A percentile compares a stretch with the other conserved stretches of the same genome.
Evolutionary conservation across 2,329 filamentous ascomycete species (phyloP).

Genomic region (Fusarium sp.): DNA sequence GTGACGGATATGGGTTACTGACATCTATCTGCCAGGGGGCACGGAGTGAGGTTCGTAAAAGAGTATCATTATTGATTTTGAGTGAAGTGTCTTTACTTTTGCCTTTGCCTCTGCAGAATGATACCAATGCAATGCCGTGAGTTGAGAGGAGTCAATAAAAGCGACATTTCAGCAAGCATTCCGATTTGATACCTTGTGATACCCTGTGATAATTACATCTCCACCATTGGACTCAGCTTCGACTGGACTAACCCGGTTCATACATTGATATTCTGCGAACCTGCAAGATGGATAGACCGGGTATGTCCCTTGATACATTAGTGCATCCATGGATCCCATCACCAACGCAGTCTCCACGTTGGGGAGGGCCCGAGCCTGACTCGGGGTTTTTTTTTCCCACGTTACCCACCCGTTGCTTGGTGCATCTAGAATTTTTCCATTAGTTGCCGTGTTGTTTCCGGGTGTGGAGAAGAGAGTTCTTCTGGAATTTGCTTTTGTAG

Average conservation of each 20-base stretch:
- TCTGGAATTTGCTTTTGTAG: neutral
- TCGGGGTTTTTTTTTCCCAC: neutral
- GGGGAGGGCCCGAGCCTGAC: slow-evolving; percentile 5
- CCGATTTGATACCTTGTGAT: neutral
- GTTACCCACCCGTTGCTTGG: slow-evolving; percentile 3
- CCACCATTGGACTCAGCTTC: neutral
- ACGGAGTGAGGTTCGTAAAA: slow-evolving; percentile 40
- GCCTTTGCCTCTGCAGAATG: neutral
- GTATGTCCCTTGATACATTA: slow-evolving; percentile 25
- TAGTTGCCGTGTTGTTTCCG: neutral
- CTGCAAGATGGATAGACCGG: slow-evolving; percentile 16
- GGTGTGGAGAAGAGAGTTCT: neutral
- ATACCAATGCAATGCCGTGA: slow-evolving; percentile 2
- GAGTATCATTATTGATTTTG: slow-evolving; percentile 19
- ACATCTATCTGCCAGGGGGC: slow-evolving; percentile 16
- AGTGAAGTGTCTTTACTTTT: slow-evolving; percentile 20
- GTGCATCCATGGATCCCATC: slow-evolving; percentile 16
- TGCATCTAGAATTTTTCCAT: slow-evolving; percentile 6
- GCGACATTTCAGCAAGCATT: neutral
- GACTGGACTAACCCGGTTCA: slow-evolving; percentile 5
- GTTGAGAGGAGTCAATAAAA: slow-evolving; percentile 6
- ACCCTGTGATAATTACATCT: neutral
- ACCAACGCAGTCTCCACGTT: neutral
- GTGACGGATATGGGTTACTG: slow-evolving; percentile 16
- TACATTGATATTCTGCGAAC: slow-evolving; percentile 1